phyloP scores from a whole-genome alignment of 2,329 filamentous ascomycete species.

The Cladorrhinum sp. region DNA sequence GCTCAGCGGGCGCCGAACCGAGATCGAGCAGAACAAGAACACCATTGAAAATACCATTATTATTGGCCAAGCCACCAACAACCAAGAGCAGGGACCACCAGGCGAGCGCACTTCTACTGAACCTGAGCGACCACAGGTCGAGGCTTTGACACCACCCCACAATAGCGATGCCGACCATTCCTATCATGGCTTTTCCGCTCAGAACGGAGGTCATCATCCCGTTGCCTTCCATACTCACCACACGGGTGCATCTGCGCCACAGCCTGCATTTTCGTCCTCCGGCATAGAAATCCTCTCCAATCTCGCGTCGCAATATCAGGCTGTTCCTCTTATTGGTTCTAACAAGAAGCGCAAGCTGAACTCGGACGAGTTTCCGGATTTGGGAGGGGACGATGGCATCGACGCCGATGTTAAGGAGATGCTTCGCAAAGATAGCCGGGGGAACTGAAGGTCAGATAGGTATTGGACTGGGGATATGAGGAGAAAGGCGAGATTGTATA shows the following conservation, averaged over 20 bases:
- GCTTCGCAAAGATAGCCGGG: slow-evolving; percentile 43
- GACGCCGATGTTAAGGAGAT: slow-evolving; percentile 57
- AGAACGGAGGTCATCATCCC: slow-evolving; percentile 23
- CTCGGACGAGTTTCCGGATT: slow-evolving; percentile 51
- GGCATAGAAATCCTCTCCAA: slow-evolving; percentile 42
- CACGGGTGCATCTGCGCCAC: slow-evolving; percentile 23
- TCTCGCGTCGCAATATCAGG: slow-evolving; percentile 45
- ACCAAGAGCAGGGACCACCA: slow-evolving; percentile 46
- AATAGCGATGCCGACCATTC: slow-evolving; percentile 38
- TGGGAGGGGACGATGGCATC: slow-evolving; percentile 54
- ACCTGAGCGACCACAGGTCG: slow-evolving; percentile 73
- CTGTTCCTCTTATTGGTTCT: slow-evolving; percentile 51
- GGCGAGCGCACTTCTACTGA: slow-evolving; percentile 51
- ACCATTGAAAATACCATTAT: slow-evolving; percentile 92
- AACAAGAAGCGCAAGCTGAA: slow-evolving; percentile 56
- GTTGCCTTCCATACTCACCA: slow-evolving; percentile 22
- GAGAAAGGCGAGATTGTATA: neutral
- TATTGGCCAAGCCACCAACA: slow-evolving; percentile 67
- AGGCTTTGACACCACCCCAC: slow-evolving; percentile 78
- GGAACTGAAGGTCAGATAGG: neutral
- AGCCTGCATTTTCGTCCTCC: slow-evolving; percentile 23
- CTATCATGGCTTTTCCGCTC: slow-evolving; percentile 21
- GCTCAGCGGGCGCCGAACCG: slow-evolving; percentile 62
- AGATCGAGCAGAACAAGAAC: slow-evolving; percentile 77
- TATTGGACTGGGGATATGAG: neutral